Percentiles rank a stretch among this genome's conserved stretches.
Conservation (phyloP, 2,329 filamentous ascomycete species). For the Fusarium verticillioides region DNA sequence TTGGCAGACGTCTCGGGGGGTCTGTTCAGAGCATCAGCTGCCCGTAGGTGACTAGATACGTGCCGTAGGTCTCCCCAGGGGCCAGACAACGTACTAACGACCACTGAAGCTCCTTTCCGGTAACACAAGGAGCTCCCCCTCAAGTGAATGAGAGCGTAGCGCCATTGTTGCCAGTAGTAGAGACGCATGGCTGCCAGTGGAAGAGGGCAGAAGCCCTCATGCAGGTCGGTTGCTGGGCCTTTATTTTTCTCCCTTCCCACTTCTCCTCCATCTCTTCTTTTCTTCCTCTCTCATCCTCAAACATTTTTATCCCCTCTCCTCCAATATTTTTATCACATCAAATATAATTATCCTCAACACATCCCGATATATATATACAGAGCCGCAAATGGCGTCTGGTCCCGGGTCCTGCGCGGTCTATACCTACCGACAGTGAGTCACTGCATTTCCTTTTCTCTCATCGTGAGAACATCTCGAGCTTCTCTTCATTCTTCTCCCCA, state of each 20-base stretch:
- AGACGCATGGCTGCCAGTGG: too few species aligned
- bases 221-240: not conserved
- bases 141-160: rapidly evolving
- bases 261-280: not conserved
- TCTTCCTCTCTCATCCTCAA: not conserved
- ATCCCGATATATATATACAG: not conserved
- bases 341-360: not conserved
- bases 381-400: not conserved
- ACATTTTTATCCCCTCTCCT: not conserved
- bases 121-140: not conserved
- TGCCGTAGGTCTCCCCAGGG: not conserved
- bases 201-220: not conserved
- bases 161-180: not conserved
- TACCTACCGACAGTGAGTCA: not conserved
- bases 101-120: not conserved
- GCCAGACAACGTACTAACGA: not conserved
- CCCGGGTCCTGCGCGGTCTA: not conserved
- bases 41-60: not conserved
- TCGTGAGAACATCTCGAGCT: not conserved
- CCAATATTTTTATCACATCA: not conserved
- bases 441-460: not conserved
- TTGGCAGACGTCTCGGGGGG: rapidly evolving
- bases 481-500: not conserved
- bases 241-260: not conserved
- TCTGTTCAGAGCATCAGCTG: not conserved